Percentiles rank a stretch among this genome's conserved stretches.
Evolutionary conservation across 1,139 yeast genomes (phyloP).

Genomic region (Saccharomycopsis crataegensis): DNA sequence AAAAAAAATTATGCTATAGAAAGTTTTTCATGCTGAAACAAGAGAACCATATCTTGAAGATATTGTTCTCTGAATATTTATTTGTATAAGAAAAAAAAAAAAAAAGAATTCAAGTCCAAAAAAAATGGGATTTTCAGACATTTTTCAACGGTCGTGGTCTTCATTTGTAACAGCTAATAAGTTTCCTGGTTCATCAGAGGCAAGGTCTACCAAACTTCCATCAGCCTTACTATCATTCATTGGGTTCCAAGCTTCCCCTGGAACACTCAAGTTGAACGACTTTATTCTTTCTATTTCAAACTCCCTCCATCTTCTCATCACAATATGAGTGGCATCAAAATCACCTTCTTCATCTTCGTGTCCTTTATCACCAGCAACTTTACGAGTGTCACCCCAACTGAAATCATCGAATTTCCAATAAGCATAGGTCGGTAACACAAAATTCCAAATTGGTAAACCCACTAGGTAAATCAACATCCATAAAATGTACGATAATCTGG

Average conservation of each 20-base stretch:
- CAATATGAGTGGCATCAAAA: constrained; percentile 81
- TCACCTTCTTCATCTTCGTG: constrained; percentile 72
- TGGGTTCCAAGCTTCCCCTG: constrained; percentile 18
- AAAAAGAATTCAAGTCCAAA: no score
- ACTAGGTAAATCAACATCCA: constrained; percentile 79
- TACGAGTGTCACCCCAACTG: constrained; percentile 97
- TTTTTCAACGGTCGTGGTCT: no score
- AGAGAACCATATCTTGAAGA: no score
- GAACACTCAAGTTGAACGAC: constrained; percentile 6
- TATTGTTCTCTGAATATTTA: no score
- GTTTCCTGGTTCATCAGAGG: no score
- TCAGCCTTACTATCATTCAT: neutral
- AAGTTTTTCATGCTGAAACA: no score
- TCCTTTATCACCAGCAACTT: constrained; percentile 54
- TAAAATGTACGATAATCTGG: constrained; percentile 62
- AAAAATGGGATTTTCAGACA: no score
- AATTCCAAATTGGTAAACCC: constrained; percentile 93
- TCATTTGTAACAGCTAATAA: no score
- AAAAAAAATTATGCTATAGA: no score
- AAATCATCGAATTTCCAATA: constrained; percentile 98
- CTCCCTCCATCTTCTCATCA: constrained; percentile 92
- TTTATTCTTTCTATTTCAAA: constrained; percentile 60
- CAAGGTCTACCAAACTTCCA: neutral
- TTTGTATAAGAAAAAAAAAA: no score
- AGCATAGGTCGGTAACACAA: constrained; percentile 81